Evolutionary conservation across 2,329 filamentous ascomycete genomes (phyloP).

Genomic region (Grosmannia huntii): DNA sequence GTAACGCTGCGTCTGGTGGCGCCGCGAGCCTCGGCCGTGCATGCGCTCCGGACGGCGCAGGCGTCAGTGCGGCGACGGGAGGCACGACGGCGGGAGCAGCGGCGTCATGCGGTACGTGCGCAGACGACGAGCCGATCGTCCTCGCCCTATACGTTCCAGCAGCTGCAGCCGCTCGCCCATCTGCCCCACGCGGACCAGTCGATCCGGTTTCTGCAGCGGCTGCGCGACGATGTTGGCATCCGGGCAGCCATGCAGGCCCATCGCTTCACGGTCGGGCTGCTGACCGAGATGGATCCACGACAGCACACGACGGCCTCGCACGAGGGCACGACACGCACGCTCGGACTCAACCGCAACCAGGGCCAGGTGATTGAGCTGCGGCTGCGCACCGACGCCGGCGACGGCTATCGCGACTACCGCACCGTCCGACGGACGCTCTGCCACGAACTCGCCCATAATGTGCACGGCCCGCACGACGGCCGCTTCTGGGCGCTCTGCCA

Average conservation of each 20-base stretch:
- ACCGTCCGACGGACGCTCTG: constrained; percentile 86
- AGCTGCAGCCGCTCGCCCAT: constrained; percentile 60
- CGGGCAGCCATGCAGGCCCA: constrained; percentile 71
- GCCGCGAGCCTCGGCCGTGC: constrained; percentile 14
- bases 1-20: constrained; percentile 18
- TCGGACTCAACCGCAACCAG: constrained; percentile 76
- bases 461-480: constrained; percentile 70
- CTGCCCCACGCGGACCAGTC: constrained; percentile 65
- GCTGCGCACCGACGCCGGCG: constrained; percentile 83
- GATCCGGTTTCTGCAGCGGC: constrained; percentile 56
- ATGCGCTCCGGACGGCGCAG: constrained; percentile 13
- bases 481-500: constrained; percentile 84
- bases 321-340: constrained; percentile 58
- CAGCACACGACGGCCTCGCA: constrained; percentile 61
- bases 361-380: constrained; percentile 87
- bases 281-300: constrained; percentile 92
- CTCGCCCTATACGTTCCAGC: constrained; percentile 58
- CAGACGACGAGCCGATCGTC: not conserved
- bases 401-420: constrained; percentile 87
- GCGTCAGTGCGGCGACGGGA: constrained; percentile 8
- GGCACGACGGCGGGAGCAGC: constrained; percentile 5
- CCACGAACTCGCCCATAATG: constrained; percentile 90
- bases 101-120: not conserved
- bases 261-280: constrained; percentile 67
- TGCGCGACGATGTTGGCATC: constrained; percentile 77